Evolutionary conservation across 2,329 filamentous ascomycete genomes (phyloP).

Genomic region (Kalmusia sp.): DNA sequence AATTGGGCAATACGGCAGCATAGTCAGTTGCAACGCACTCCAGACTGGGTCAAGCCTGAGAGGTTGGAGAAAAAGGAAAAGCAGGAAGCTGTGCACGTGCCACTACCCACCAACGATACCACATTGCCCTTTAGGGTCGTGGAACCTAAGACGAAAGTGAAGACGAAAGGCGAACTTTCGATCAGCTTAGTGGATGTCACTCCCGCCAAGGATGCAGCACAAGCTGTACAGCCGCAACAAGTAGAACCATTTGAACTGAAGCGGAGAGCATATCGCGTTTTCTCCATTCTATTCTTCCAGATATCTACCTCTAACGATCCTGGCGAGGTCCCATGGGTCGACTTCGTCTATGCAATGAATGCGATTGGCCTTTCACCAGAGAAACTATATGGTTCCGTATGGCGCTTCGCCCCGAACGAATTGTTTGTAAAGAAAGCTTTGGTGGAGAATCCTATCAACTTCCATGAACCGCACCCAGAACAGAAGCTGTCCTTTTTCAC

Average conservation of each 20-base stretch:
- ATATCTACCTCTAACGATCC: constrained; percentile 44
- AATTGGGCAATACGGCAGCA: too few species aligned
- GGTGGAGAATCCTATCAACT: constrained; percentile 43
- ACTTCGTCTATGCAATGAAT: constrained; percentile 62
- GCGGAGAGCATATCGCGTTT: constrained; percentile 50
- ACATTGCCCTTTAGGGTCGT: background rate
- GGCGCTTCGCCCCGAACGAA: constrained; percentile 61
- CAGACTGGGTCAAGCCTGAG: constrained; percentile 1
- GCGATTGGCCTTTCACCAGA: constrained; percentile 59
- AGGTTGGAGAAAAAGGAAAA: background rate
- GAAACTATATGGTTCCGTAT: constrained; percentile 67
- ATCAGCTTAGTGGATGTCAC: too few species aligned
- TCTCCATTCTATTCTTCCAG: constrained; percentile 51
- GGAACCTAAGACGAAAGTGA: background rate
- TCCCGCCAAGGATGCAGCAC: too few species aligned
- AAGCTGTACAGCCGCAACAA: background rate
- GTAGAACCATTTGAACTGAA: constrained; percentile 19
- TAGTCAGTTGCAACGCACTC: background rate
- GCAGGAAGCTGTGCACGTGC: background rate
- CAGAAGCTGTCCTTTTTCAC: constrained; percentile 58
- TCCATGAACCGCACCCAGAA: constrained; percentile 66
- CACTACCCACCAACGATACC: background rate
- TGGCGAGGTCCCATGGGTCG: constrained; percentile 61
- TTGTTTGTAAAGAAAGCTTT: constrained; percentile 51
- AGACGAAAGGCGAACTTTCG: background rate